phyloP scores from a whole-genome alignment of 768 basidiomycete species.

The Tulasnella sp. region DNA sequence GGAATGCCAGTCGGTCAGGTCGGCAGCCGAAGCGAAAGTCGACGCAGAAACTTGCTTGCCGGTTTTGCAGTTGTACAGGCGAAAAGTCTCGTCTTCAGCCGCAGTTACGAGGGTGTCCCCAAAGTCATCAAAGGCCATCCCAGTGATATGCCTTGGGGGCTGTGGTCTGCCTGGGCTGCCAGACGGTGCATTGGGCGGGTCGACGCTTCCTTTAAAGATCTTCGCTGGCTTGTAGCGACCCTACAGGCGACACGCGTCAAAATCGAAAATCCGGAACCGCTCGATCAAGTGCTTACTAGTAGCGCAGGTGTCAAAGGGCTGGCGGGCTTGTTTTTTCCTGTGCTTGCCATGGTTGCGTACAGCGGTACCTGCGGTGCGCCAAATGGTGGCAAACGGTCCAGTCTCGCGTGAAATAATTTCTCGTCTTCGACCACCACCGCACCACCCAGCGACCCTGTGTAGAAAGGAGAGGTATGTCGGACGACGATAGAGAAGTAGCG shows the following conservation, averaged over 20 bases:
- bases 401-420: conserved; percentile 29
- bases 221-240: conserved; percentile 82
- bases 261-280: not conserved
- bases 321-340: conserved; percentile 30
- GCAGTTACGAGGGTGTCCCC: conserved; percentile 87
- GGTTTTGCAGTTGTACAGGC: conserved; percentile 82
- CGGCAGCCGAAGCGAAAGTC: conserved; percentile 38
- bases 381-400: conserved; percentile 23
- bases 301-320: conserved; percentile 30
- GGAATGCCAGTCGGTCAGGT: not conserved
- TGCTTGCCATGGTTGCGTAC: conserved; percentile 17
- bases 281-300: conserved; percentile 24
- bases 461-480: conserved; percentile 32
- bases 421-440: conserved; percentile 26
- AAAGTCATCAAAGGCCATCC: conserved; percentile 86
- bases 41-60: conserved; percentile 82
- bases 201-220: conserved; percentile 81
- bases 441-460: conserved; percentile 1
- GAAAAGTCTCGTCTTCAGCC: conserved; percentile 89
- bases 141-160: conserved; percentile 74
- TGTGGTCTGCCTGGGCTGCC: conserved; percentile 48
- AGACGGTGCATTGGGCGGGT: conserved; percentile 55
- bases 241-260: conserved; percentile 46
- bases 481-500: conserved; percentile 50
- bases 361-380: not conserved